Conservation (phyloP, 208 protist species). For the Trypanosoma rangeli region DNA sequence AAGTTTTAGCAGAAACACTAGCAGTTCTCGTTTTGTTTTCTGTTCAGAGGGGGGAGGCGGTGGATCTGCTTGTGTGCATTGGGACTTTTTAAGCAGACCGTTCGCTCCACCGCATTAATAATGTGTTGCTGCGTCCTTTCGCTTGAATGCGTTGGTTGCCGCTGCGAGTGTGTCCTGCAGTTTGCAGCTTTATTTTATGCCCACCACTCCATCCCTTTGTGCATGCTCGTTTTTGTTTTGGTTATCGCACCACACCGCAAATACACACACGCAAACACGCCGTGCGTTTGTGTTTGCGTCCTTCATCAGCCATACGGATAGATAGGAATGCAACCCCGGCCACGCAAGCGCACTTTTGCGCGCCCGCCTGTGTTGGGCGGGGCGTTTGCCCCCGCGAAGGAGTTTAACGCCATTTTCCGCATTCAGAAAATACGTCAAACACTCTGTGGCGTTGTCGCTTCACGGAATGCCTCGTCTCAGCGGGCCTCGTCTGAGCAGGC, state of each 20-base stretch:
- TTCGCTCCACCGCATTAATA: too few species aligned
- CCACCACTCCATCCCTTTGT: not conserved
- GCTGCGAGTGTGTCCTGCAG: too few species aligned
- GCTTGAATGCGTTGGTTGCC: not conserved
- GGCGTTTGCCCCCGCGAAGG: not conserved
- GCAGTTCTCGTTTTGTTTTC: too few species aligned
- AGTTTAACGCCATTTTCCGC: constrained; percentile 21
- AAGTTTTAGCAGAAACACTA: too few species aligned
- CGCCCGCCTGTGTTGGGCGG: not conserved
- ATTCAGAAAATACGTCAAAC: constrained; percentile 31
- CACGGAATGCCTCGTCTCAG: constrained; percentile 13
- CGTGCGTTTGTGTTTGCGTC: not conserved
- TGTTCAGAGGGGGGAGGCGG: too few species aligned
- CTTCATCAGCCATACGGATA: not conserved
- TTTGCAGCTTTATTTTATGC: not conserved
- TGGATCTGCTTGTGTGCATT: too few species aligned
- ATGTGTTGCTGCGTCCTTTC: not conserved
- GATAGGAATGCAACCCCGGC: not conserved
- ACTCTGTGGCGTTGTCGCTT: constrained; percentile 35
- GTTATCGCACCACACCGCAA: too few species aligned
- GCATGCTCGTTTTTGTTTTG: not conserved
- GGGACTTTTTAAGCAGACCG: too few species aligned
- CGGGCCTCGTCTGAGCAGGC: too few species aligned
- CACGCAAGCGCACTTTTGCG: constrained; percentile 10
- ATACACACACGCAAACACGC: too few species aligned